Percentiles rank a stretch among this genome's conserved stretches.
Conservation (phyloP, 208 protist genomes). For the Blechomonas ayalai region DNA sequence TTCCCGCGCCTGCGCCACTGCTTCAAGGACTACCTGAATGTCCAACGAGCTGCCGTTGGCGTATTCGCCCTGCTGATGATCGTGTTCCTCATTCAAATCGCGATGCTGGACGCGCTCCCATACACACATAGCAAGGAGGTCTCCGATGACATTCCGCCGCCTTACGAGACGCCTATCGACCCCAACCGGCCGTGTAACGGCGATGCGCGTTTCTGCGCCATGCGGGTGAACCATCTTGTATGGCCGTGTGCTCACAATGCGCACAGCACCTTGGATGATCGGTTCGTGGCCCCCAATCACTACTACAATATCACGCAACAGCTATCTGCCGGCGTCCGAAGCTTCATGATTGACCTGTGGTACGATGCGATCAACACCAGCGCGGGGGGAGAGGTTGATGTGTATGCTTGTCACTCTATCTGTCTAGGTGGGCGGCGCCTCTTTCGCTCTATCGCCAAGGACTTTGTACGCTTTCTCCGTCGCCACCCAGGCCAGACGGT, state of each 20-base stretch:
- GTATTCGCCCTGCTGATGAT: slow-evolving; percentile 12
- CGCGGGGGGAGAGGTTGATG: slow-evolving; percentile 14
- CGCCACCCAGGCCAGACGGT: slow-evolving; percentile 19
- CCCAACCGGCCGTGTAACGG: slow-evolving; percentile 22
- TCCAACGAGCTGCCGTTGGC: slow-evolving; percentile 14
- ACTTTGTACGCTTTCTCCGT: slow-evolving; percentile 20
- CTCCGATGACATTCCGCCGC: too few relatives aligned
- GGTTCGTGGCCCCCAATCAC: slow-evolving; percentile 28
- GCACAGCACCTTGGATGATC: slow-evolving; percentile 29
- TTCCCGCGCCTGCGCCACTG: slow-evolving; percentile 6
- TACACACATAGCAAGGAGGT: too few relatives aligned
- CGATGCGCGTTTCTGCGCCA: slow-evolving; percentile 13
- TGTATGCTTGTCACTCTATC: slow-evolving; percentile 26
- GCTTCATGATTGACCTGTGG: slow-evolving; percentile 38
- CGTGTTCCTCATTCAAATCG: slow-evolving; percentile 14
- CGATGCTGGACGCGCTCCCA: too few relatives aligned
- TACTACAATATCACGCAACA: slow-evolving; percentile 35
- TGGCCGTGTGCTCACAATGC: slow-evolving; percentile 35
- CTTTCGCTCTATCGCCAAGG: slow-evolving; percentile 7
- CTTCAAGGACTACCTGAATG: slow-evolving; percentile 17
- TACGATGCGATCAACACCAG: slow-evolving; percentile 25
- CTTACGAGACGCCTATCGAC: too few relatives aligned
- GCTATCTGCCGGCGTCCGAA: slow-evolving; percentile 25
- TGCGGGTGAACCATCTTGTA: slow-evolving; percentile 26
- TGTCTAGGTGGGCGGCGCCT: slow-evolving; percentile 15